Evolutionary conservation across 768 basidiomycete genomes (phyloP).

Genomic region (Tylopilus sp.): DNA sequence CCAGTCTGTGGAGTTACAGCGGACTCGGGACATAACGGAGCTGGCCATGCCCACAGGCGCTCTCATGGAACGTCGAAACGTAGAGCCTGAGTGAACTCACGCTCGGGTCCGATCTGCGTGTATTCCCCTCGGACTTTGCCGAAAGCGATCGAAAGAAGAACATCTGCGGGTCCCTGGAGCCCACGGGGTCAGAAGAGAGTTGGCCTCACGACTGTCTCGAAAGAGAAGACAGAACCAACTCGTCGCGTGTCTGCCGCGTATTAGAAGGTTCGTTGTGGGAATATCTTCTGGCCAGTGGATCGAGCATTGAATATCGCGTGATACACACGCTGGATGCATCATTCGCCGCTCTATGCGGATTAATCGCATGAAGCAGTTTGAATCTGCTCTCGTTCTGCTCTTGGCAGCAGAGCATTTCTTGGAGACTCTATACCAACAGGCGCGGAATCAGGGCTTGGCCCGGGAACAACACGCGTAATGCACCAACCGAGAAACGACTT

Average conservation of each 20-base stretch:
- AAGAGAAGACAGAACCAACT: neutral
- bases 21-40: neutral
- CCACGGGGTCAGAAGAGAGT: slow-evolving; percentile 34
- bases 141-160: slow-evolving; percentile 54
- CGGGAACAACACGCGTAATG: slow-evolving; percentile 52
- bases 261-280: slow-evolving; percentile 2
- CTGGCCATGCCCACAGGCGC: neutral
- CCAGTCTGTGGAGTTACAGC: neutral
- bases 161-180: slow-evolving; percentile 70
- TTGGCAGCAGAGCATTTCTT: slow-evolving; percentile 38
- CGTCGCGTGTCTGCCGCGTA: neutral
- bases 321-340: neutral
- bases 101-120: too few relatives aligned
- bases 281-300: neutral
- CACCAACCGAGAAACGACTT: slow-evolving; percentile 43
- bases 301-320: neutral
- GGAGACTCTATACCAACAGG: slow-evolving; percentile 28
- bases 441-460: slow-evolving; percentile 35
- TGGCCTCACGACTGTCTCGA: neutral
- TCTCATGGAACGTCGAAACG: too few relatives aligned
- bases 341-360: slow-evolving; percentile 1
- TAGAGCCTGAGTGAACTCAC: too few relatives aligned
- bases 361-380: slow-evolving; percentile 18
- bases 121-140: neutral
- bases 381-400: slow-evolving; percentile 43